Percentiles rank a stretch among this genome's conserved stretches.
Evolutionary conservation across 2,329 filamentous ascomycete genomes (phyloP).

Genomic region (Penicillium aurantiogriseum): DNA sequence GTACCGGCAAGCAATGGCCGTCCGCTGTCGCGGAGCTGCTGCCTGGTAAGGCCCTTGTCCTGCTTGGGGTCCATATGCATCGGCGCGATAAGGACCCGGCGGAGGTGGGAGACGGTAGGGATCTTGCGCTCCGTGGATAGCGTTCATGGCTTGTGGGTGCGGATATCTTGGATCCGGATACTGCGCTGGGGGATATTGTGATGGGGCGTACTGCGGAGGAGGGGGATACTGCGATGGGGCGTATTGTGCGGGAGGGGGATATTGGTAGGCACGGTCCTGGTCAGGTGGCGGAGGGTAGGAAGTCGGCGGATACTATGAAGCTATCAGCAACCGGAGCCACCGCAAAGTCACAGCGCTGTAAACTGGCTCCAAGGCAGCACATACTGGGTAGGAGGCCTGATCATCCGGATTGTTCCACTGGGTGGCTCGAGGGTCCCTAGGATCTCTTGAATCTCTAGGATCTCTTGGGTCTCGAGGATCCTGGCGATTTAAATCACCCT

Average conservation of each 20-base stretch:
- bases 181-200: slow-evolving; percentile 35
- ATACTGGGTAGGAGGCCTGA: slow-evolving; percentile 41
- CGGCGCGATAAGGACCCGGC: slow-evolving; percentile 43
- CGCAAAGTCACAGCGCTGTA: background rate
- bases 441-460: slow-evolving; percentile 29
- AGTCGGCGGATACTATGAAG: slow-evolving; percentile 31
- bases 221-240: slow-evolving; percentile 31
- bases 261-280: slow-evolving; percentile 34
- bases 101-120: slow-evolving; percentile 46
- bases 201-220: slow-evolving; percentile 23
- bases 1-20: slow-evolving; percentile 53
- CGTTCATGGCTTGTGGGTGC: slow-evolving; percentile 41
- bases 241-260: slow-evolving; percentile 38
- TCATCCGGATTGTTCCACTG: slow-evolving; percentile 44
- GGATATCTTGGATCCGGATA: slow-evolving; percentile 37
- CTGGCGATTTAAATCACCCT: slow-evolving; percentile 40
- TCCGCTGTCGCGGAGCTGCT: slow-evolving; percentile 51
- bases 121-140: slow-evolving; percentile 44
- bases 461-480: slow-evolving; percentile 26
- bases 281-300: slow-evolving; percentile 33
- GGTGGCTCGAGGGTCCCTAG: slow-evolving; percentile 38
- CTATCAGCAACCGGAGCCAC: slow-evolving; percentile 2
- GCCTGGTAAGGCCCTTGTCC: slow-evolving; percentile 45
- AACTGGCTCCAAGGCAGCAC: slow-evolving; percentile 16
- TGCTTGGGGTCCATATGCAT: slow-evolving; percentile 42